phyloP scores from a whole-genome alignment of 1,284 basidiomycete genomes.

The Kwoniella shivajii region DNA sequence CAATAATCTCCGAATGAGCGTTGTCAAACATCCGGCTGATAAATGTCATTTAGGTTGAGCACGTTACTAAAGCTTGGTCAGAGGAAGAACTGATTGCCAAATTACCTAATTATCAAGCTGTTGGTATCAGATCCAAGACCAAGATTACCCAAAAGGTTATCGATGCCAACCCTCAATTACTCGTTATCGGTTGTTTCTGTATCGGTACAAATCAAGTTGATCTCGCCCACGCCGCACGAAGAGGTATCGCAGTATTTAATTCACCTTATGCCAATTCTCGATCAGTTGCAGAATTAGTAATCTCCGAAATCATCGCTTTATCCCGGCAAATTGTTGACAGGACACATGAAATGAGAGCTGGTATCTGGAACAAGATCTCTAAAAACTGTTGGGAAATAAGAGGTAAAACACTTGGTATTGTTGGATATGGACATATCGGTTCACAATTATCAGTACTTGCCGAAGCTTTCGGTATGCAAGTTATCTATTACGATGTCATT shows the following conservation, averaged over 20 bases:
- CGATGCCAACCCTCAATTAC: conserved; percentile 82
- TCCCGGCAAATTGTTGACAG: conserved; percentile 94
- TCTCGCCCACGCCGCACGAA: conserved; percentile 75
- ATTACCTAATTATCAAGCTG: conserved; percentile 86
- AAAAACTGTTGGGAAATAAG: conserved; percentile 98
- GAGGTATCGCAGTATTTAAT: conserved; percentile 98
- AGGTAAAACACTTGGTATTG: conserved; percentile 96
- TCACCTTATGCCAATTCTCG: conserved; percentile 99
- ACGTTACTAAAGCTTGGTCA: conserved; percentile 79
- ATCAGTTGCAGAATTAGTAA: conserved; percentile 97
- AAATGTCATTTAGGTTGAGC: conserved; percentile 73
- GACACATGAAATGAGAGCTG: conserved; percentile 79
- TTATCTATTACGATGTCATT: conserved; percentile 93
- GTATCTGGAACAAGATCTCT: conserved; percentile 98
- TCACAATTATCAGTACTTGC: conserved; percentile 95
- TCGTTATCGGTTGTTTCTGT: conserved; percentile 98
- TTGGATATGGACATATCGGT: conserved; percentile 99
- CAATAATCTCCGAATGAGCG: too few species aligned
- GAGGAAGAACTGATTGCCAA: conserved; percentile 90
- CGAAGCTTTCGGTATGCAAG: conserved; percentile 94
- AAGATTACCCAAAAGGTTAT: conserved; percentile 90
- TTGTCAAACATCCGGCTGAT: neutral
- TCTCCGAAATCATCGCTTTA: conserved; percentile 89
- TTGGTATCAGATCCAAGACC: conserved; percentile 97
- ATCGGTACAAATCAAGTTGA: conserved; percentile 99